Percentiles rank a stretch among this genome's conserved stretches.
phyloP scores from a whole-genome alignment of 1,139 yeast species.

The Hansenula sp. region DNA sequence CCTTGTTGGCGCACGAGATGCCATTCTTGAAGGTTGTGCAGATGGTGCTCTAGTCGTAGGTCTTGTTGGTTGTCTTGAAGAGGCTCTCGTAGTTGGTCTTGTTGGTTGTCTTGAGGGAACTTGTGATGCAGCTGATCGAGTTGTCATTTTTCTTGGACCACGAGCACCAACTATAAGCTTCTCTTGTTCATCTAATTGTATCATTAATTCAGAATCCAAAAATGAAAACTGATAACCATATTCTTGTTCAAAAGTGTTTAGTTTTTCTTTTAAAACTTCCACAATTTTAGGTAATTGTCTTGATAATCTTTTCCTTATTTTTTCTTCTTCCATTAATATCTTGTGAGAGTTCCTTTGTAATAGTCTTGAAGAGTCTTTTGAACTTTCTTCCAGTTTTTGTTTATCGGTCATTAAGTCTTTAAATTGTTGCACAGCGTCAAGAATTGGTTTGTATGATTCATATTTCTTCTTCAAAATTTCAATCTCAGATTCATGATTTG shows the following conservation, averaged over 20 bases:
- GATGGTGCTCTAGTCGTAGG: conserved; percentile 13
- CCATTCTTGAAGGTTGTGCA: conserved; percentile 9
- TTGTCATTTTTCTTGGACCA: conserved; percentile 8
- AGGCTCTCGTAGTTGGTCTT: conserved; percentile 10
- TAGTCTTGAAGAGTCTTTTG: conserved; percentile 78
- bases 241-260: conserved; percentile 43
- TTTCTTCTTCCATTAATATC: conserved; percentile 77
- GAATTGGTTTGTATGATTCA: conserved; percentile 49
- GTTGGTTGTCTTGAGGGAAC: conserved; percentile 17
- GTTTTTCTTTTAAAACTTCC: conserved; percentile 42
- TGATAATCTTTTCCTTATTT: conserved; percentile 60
- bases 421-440: conserved; percentile 52
- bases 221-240: conserved; percentile 32
- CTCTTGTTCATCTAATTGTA: conserved; percentile 38
- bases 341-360: conserved; percentile 75
- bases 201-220: conserved; percentile 38
- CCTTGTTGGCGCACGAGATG: conserved; percentile 3
- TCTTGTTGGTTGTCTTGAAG: not conserved
- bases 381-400: conserved; percentile 57
- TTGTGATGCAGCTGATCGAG: conserved; percentile 13
- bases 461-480: conserved; percentile 45
- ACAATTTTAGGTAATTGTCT: conserved; percentile 66
- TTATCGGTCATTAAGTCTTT: conserved; percentile 59
- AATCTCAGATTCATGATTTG: conserved; percentile 63
- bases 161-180: conserved; percentile 13